Conservation (phyloP, 2,329 filamentous ascomycete species). For the Alternaria tenuissima region DNA sequence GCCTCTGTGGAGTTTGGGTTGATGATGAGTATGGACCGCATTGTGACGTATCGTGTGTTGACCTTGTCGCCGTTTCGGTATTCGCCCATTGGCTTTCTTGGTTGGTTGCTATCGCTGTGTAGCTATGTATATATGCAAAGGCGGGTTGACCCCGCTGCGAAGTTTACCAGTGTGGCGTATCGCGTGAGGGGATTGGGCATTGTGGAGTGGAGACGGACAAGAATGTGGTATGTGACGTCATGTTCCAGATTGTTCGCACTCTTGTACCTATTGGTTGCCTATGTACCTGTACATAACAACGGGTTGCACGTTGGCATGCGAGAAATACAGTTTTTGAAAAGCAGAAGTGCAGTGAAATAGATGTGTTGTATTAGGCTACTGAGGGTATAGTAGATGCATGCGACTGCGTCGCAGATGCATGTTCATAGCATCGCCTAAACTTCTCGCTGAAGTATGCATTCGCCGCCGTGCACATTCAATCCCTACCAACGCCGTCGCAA, state of each 20-base stretch:
- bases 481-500: slow-evolving; percentile 27
- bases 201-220: slow-evolving; percentile 18
- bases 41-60: slow-evolving; percentile 37
- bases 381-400: slow-evolving; percentile 9
- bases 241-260: neutral
- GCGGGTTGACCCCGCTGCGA: slow-evolving; percentile 25
- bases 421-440: neutral
- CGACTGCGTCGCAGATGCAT: neutral
- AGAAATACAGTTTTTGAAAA: neutral
- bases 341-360: neutral
- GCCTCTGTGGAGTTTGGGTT: slow-evolving; percentile 79
- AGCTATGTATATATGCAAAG: neutral
- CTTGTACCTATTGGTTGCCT: neutral
- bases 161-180: slow-evolving; percentile 18
- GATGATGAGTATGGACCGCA: slow-evolving; percentile 69
- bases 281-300: neutral
- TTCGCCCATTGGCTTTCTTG: slow-evolving; percentile 34
- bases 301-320: neutral
- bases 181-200: slow-evolving; percentile 18
- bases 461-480: neutral
- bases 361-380: slow-evolving; percentile 22
- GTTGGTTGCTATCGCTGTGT: neutral
- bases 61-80: slow-evolving; percentile 22
- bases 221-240: slow-evolving; percentile 23
- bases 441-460: neutral